These are phyloP conservation scores for Lasiodiplodia citricola DNA, from an alignment of 2,329 filamentous ascomycete genomes.

Conservation along the genomic window DNA sequence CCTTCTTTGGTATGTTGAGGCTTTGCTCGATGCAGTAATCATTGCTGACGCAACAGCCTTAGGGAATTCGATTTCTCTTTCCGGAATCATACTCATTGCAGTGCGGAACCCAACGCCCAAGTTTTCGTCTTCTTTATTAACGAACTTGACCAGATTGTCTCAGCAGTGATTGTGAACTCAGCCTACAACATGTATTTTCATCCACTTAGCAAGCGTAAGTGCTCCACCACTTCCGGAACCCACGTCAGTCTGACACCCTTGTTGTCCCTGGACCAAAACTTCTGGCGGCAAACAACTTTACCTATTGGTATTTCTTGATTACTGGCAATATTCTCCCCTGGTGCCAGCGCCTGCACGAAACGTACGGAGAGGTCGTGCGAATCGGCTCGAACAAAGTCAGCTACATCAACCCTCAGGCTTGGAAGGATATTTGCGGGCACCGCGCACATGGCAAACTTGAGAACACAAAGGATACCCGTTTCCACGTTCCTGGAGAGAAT, in stretches of 20 bases:
- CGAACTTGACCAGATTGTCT: background rate
- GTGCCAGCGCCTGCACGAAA: background rate
- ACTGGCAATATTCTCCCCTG: background rate
- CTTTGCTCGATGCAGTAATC: background rate
- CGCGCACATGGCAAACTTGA: background rate
- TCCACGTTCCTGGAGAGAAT: background rate
- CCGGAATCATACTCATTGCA: background rate
- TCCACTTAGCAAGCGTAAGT: slow-evolving; percentile 14
- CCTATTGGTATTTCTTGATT: background rate
- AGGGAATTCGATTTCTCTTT: background rate
- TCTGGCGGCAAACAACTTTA: background rate
- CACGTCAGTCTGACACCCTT: slow-evolving; percentile 42
- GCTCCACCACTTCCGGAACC: background rate
- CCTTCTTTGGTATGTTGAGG: background rate
- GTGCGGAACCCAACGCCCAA: background rate
- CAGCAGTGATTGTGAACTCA: background rate
- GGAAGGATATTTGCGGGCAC: slow-evolving; percentile 28
- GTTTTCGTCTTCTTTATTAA: background rate
- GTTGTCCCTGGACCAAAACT: slow-evolving; percentile 35
- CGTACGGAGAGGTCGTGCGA: slow-evolving; percentile 26
- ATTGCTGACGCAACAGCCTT: background rate
- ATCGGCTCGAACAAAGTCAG: slow-evolving; percentile 15
- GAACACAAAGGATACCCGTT: background rate
- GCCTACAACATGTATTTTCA: slow-evolving; percentile 26
- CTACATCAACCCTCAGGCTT: slow-evolving; percentile 22